Base-by-base conservation (phyloP, 2,329 filamentous ascomycete species). In the Trichoderma gracile region DNA sequence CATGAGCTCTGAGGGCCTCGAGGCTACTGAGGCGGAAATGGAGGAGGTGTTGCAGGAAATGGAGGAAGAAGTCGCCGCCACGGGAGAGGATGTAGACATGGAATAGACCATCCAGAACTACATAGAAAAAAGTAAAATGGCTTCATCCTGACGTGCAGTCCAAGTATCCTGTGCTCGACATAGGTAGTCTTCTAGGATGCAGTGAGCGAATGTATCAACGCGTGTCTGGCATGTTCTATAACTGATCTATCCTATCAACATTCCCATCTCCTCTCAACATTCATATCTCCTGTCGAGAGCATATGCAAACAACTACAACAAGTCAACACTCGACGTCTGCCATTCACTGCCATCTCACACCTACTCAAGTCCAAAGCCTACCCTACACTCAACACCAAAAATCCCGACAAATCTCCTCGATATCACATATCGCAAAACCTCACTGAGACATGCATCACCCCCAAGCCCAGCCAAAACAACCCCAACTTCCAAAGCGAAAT, bases 1-100 rank as follows among this genome's bases (percentile, higher is more conserved):
- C 66, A 89, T 89, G 86, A 87, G 83, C 72, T 88, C 86, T 8
- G 84, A 86, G 30, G 87, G 87, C 1, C 75, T 89, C 63, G 86
- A 89, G 70, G 86, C 85, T 6, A 88, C 83, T 4, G 83, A 87
- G 68, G 81, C 86, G 63, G 86, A 89, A 70, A 82, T 86, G 75
- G 78, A 85, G 53, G 83, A 83, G 68, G 80, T 80, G 1, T 71
- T 83, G 52, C 78, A 81, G 58, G 79, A 79, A 54, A 71, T 77
- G 66, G 79, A 79, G 53, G 73, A 77, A 49, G 78, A 78, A 58
- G 73, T 75, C 17, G 69, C 72, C 38, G 71, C 69, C 46, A 63
- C 70, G 15, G 55, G 33, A 10, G 67, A 68, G 7, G 62, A 73
- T 47, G 66, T 68, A 25, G 43, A 63, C n/a, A 55, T 65, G 46